Evolutionary conservation across 78 protist species (phyloP), one percentile per base, ranked within the genome.

Genomic region (Polysphondylium violaceum): DNA sequence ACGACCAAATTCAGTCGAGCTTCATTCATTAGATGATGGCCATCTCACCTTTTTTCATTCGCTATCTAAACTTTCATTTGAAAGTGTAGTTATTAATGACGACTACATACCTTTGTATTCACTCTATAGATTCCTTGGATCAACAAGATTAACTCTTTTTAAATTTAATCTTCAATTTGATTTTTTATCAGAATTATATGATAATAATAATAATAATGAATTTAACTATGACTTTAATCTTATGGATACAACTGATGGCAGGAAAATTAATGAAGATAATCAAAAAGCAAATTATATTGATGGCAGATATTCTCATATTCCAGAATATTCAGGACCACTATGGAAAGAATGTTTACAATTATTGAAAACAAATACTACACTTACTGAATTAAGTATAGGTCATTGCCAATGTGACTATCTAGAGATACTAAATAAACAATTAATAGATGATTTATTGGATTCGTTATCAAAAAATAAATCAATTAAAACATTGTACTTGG

Each of bases 151-250:
- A n/a, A 23, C 12, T 7, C 14, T 0, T 7, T 65, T 65, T 29
- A 38, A 65, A 1, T 65, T 65, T 21, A 40, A 65, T 36, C n/a
- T 65, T 21, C 74, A 65, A 65, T 65, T 21, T n/a, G 56, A 65
- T 40, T 21, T 40, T 1, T 1, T 65, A 29, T 25, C 69, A 31
- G 25, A 25, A 31, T 29, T 61, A n/a, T 61, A 61, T 61, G 69
- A 25, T 33, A 31, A 8, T 61, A 31, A 6, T 61, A 29, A 5
- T 7, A 16, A 5, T 29, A n/a, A n/a, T n/a, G 43, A 61, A 14
- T 1, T 31, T 61, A 8, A 35, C 12, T 2, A 7, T 31, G 8
- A 29, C 0, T 6, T 1, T 31, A 1, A 14, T 61, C 5, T 9
- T 29, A 8, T 33, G 7, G n/a, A n/a, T n/a, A n/a, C n/a, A n/a